Evolutionary conservation across 2,329 filamentous ascomycete genomes (phyloP).

Genomic region (Blastomyces parvus): DNA sequence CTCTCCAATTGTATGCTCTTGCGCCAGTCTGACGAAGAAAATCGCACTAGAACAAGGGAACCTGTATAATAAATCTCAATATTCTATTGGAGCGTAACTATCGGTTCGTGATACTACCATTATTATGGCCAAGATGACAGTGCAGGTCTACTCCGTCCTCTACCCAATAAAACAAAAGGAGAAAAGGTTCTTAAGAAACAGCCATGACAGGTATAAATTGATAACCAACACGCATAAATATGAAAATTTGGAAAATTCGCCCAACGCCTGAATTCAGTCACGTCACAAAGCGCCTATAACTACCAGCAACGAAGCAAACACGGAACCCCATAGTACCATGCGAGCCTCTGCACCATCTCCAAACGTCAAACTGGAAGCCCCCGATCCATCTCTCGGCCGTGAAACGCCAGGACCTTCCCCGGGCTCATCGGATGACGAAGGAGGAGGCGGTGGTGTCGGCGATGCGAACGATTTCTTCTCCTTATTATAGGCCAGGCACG

Average conservation of each 20-base stretch:
- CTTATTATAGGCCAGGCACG: slow-evolving; percentile 17
- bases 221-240: too few species aligned
- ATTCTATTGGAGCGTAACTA: neutral
- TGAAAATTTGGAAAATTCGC: neutral
- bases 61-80: neutral
- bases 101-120: neutral
- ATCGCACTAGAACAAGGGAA: neutral
- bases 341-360: neutral
- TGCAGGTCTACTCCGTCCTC: neutral
- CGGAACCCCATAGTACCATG: neutral
- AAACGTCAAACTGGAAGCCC: neutral
- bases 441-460: slow-evolving; percentile 1
- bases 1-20: too few species aligned
- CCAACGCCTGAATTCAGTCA: neutral
- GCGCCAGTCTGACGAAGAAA: too few species aligned
- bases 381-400: neutral
- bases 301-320: neutral
- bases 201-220: too few species aligned
- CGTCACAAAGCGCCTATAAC: neutral
- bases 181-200: too few species aligned
- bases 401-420: neutral
- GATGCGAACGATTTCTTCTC: slow-evolving; percentile 11
- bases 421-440: neutral
- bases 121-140: neutral
- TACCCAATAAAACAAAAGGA: too few species aligned